Evolutionary conservation across 805 yeast species (phyloP).

Genomic region (Lipomyces lipofer): DNA sequence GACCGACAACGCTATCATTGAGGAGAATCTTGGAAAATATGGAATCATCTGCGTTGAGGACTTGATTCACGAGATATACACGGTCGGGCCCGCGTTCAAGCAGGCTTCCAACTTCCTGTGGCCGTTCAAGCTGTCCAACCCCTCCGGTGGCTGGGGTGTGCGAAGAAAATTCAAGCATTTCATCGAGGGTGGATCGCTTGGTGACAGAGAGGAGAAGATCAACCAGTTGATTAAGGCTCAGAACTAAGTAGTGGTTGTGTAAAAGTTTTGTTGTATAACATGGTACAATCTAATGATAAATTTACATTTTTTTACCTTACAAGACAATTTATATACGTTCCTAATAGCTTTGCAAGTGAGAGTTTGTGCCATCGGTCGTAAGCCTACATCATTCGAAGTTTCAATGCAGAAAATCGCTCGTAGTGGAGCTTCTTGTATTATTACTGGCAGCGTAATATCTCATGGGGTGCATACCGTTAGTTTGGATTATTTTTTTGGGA

Average conservation of each 20-base stretch:
- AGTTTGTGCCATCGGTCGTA: too few relatives aligned
- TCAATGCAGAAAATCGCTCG: too few relatives aligned
- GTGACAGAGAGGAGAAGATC: slow-evolving; percentile 80
- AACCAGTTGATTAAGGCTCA: slow-evolving; percentile 57
- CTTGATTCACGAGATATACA: slow-evolving; percentile 77
- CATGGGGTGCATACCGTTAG: too few relatives aligned
- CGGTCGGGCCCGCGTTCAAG: slow-evolving; percentile 83
- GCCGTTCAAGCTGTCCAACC: slow-evolving; percentile 84
- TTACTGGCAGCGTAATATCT: too few relatives aligned
- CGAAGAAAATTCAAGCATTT: slow-evolving; percentile 79
- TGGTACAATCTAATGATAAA: too few relatives aligned
- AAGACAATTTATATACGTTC: too few relatives aligned
- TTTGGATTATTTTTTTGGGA: too few relatives aligned
- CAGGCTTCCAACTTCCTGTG: slow-evolving; percentile 82
- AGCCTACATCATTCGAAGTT: too few relatives aligned
- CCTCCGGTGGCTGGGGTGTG: slow-evolving; percentile 80
- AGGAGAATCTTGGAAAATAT: slow-evolving; percentile 69
- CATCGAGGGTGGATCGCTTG: slow-evolving; percentile 83
- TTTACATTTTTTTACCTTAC: too few relatives aligned
- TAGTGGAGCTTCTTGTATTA: too few relatives aligned
- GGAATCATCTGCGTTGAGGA: slow-evolving; percentile 75
- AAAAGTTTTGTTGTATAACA: slow-evolving; percentile 2
- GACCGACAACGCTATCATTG: slow-evolving; percentile 69
- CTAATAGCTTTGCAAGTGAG: too few relatives aligned
- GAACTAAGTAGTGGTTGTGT: slow-evolving; percentile 18